These are phyloP conservation scores for Fusarium stilboides DNA, from an alignment of 2,329 filamentous ascomycete species.

Conservation along the genomic window DNA sequence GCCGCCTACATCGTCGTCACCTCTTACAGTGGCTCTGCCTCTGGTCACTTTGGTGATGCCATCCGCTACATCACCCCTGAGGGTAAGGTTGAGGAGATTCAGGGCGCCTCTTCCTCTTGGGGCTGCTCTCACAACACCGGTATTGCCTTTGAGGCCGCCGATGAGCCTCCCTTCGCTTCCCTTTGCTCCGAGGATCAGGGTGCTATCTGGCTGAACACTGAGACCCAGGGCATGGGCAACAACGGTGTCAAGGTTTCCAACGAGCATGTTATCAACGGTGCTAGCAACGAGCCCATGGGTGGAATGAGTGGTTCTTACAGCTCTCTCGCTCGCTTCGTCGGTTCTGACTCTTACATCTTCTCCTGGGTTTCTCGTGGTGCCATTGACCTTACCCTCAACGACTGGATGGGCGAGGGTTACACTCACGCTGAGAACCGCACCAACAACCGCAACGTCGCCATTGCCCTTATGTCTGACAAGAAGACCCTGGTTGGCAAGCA, in stretches of 20 bases:
- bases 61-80: slow-evolving; percentile 63
- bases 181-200: slow-evolving; percentile 75
- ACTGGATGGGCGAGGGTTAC: slow-evolving; percentile 72
- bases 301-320: slow-evolving; percentile 76
- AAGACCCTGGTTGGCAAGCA: slow-evolving; percentile 67
- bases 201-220: slow-evolving; percentile 75
- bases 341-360: slow-evolving; percentile 70
- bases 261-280: slow-evolving; percentile 74
- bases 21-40: slow-evolving; percentile 67
- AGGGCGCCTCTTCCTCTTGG: slow-evolving; percentile 69
- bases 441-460: slow-evolving; percentile 72
- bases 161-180: slow-evolving; percentile 70
- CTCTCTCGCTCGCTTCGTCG: slow-evolving; percentile 67
- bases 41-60: slow-evolving; percentile 72
- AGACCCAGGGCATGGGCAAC: slow-evolving; percentile 68
- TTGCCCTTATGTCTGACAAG: slow-evolving; percentile 71
- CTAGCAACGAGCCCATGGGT: slow-evolving; percentile 71
- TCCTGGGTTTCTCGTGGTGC: slow-evolving; percentile 75
- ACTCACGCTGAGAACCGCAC: slow-evolving; percentile 68
- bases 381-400: slow-evolving; percentile 66
- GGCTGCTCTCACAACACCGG: slow-evolving; percentile 77
- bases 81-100: slow-evolving; percentile 66
- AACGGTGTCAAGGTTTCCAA: slow-evolving; percentile 73
- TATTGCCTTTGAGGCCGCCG: slow-evolving; percentile 73
- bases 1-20: slow-evolving; percentile 75